Evolutionary conservation across 805 yeast species (phyloP), one percentile per base, ranked within the genome.

Genomic region (Blastobotrys peoriensis): DNA sequence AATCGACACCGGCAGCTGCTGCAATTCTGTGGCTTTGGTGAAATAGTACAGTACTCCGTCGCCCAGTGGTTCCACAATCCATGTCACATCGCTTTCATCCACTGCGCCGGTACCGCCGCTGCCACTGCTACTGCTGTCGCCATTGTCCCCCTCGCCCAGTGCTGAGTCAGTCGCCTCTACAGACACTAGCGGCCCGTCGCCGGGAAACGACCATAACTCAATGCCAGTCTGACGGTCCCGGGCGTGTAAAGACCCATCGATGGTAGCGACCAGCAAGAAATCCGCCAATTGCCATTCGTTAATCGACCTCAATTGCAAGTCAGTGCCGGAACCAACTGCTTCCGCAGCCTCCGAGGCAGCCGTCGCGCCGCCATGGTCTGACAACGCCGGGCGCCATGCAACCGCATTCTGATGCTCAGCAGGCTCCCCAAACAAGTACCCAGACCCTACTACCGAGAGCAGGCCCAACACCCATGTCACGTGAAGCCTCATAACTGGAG

Each of bases 31-130:
- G 27, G 76, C 76, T 15, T 80, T 79, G 13, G 85, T 80, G 63
- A 91, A 91, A 59, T 80, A 86, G 61, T 81, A 89, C 3, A 93
- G 68, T 0, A 81, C 69, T 1, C 98, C 98, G 46, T 85, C 95
- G 3, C 80, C 81, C 51, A 74, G 76, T 0, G 98, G 98, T 54
- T 93, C 98, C 1, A 93, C 91, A 42, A 91, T 81, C 91, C 97
- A 85, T 0, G 82, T 75, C 41, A 73, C 55, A 17, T 69, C 67
- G 2, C 61, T 61, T 18, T 54, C 67, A 8, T 46, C 60, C 47
- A 33, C 45, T 33, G 49, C 39, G 28, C 51, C 43, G 27, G 16
- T 45, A 43, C 18, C 33, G 16, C 21, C 28, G 22, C 22, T 19
- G 36, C 13, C 43, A 16, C 38, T 30, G 13, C 10, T 8, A 8